These are phyloP conservation scores for Sesbania bispinosa DNA, from an alignment of 306 rosid genomes.

Conservation along the genomic window DNA sequence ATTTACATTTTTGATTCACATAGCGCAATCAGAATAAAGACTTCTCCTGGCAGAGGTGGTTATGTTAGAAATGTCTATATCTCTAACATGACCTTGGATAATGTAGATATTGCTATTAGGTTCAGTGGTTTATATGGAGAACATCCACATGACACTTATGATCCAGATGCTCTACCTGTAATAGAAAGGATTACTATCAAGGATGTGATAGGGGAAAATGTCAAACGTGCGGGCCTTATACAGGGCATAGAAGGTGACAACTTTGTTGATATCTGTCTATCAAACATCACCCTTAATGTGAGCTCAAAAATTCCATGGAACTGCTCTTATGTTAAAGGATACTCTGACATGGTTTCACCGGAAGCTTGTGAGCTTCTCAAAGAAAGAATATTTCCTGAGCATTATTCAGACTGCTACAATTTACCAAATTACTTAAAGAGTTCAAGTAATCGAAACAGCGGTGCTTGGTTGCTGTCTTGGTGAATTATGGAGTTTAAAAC, in stretches of 20 bases:
- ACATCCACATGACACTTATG: conserved; percentile 61
- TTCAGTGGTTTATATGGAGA: conserved; percentile 64
- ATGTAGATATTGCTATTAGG: conserved; percentile 57
- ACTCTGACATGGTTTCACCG: conserved; percentile 55
- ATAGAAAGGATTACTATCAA: conserved; percentile 51
- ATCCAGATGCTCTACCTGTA: conserved; percentile 55
- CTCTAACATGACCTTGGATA: conserved; percentile 51
- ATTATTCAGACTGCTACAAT: conserved; percentile 59
- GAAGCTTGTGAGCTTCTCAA: conserved; percentile 46
- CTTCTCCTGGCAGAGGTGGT: conserved; percentile 78
- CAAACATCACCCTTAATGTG: conserved; percentile 51
- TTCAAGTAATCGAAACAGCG: conserved; percentile 31
- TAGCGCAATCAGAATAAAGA: conserved; percentile 54
- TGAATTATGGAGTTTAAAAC: conserved; percentile 32
- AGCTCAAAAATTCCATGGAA: conserved; percentile 57
- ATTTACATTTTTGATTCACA: conserved; percentile 46
- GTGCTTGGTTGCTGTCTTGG: conserved; percentile 41
- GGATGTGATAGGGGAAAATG: conserved; percentile 51
- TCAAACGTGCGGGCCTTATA: conserved; percentile 52
- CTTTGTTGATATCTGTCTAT: conserved; percentile 56
- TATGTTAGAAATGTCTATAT: conserved; percentile 60
- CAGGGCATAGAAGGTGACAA: conserved; percentile 60
- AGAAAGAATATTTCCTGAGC: conserved; percentile 52
- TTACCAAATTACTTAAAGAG: conserved; percentile 37
- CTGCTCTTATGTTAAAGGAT: conserved; percentile 64